phyloP scores from a whole-genome alignment of 345 rosid genomes.

The Kandelia obovata region DNA sequence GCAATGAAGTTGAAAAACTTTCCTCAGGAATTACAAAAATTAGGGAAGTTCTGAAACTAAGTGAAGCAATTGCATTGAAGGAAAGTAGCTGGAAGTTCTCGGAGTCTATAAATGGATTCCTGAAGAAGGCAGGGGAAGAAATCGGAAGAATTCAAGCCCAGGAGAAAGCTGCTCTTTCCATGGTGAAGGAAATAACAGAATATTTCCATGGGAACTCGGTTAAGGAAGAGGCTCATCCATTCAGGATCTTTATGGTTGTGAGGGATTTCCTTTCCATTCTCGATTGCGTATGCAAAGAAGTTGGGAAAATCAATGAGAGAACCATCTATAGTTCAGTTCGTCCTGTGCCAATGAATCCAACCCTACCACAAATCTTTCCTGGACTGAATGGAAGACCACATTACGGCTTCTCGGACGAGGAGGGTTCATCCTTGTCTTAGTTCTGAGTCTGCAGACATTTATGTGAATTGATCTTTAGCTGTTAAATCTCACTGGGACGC shows the following conservation, averaged over 20 bases:
- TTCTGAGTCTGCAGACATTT: neutral
- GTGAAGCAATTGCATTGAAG: neutral
- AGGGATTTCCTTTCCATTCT: slow-evolving; percentile 5
- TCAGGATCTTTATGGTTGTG: slow-evolving; percentile 11
- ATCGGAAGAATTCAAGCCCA: neutral
- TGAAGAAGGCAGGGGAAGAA: neutral
- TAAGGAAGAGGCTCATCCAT: slow-evolving; percentile 12
- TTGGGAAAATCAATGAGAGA: slow-evolving; percentile 4
- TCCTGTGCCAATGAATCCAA: neutral
- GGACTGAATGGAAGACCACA: neutral
- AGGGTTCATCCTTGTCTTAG: neutral
- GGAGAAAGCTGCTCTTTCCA: neutral
- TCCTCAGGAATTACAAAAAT: neutral
- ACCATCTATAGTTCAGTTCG: neutral
- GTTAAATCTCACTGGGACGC: neutral
- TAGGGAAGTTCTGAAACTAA: neutral
- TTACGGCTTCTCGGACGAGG: neutral
- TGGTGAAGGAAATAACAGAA: slow-evolving; percentile 12
- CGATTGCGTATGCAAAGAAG: slow-evolving; percentile 8
- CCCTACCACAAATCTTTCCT: neutral
- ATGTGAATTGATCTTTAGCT: neutral
- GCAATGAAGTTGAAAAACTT: slow-evolving; percentile 4
- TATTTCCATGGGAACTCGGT: slow-evolving; percentile 12
- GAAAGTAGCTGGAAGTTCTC: slow-evolving; percentile 2
- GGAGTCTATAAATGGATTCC: slow-evolving; percentile 6